phyloP scores from a whole-genome alignment of 2,329 filamentous ascomycete genomes.

The Cryphonectria parasitica region DNA sequence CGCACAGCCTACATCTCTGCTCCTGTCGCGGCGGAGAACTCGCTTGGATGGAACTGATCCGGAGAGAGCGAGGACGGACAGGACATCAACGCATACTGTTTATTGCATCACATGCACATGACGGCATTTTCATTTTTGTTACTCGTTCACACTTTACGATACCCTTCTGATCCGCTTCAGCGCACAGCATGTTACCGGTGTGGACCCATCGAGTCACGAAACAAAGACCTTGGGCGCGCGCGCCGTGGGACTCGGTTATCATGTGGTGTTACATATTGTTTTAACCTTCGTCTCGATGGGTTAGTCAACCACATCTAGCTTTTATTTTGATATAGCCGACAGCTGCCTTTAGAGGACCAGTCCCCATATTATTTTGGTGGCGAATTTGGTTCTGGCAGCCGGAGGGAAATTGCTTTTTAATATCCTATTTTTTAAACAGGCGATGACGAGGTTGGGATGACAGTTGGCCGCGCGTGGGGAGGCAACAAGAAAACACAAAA shows the following conservation, averaged over 20 bases:
- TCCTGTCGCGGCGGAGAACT: slow-evolving; percentile 91
- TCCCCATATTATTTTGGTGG: slow-evolving; percentile 41
- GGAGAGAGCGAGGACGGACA: background rate
- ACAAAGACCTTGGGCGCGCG: slow-evolving; percentile 16
- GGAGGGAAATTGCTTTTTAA: slow-evolving; percentile 36
- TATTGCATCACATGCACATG: slow-evolving; percentile 30
- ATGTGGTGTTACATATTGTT: slow-evolving; percentile 30
- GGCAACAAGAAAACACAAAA: slow-evolving; percentile 24
- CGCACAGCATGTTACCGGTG: slow-evolving; percentile 36
- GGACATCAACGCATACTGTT: slow-evolving; percentile 34
- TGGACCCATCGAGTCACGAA: slow-evolving; percentile 33
- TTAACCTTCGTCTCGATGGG: slow-evolving; percentile 27
- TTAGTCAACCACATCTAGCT: slow-evolving; percentile 18
- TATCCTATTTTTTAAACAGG: slow-evolving; percentile 30
- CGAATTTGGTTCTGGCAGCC: slow-evolving; percentile 35
- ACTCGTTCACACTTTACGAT: slow-evolving; percentile 45
- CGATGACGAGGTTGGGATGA: slow-evolving; percentile 28
- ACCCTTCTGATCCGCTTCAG: slow-evolving; percentile 45
- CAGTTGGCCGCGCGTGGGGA: slow-evolving; percentile 26
- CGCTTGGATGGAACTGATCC: slow-evolving; percentile 87
- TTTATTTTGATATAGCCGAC: slow-evolving; percentile 24
- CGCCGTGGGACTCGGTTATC: slow-evolving; percentile 20
- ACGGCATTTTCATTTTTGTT: slow-evolving; percentile 33
- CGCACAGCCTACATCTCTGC: slow-evolving; percentile 76
- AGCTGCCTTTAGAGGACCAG: slow-evolving; percentile 35